These are phyloP conservation scores for Dentiscutata heterogama DNA, from an alignment of 371 early-diverging fungal genomes.

Conservation along the genomic window DNA sequence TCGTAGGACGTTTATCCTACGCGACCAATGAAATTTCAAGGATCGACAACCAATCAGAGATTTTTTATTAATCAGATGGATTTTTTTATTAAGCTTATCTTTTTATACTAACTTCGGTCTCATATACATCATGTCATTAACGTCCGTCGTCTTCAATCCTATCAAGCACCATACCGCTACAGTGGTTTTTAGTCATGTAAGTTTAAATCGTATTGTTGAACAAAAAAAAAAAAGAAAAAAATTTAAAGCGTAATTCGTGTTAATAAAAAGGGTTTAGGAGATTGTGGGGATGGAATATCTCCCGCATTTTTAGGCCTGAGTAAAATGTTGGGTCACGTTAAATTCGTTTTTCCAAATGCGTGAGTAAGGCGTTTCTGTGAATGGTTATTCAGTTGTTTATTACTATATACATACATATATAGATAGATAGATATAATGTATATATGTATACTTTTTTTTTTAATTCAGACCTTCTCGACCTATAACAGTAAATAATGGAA, in stretches of 20 bases:
- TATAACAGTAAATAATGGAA: conserved; percentile 87
- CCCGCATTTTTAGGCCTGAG: conserved; percentile 75
- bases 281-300: conserved; percentile 51
- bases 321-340: conserved; percentile 76
- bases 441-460: neutral
- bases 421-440: neutral
- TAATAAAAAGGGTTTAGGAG: conserved; percentile 45
- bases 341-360: conserved; percentile 91
- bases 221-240: conserved; percentile 54
- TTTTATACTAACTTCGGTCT: no score
- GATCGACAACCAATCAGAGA: no score
- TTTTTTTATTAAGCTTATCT: no score
- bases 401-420: neutral
- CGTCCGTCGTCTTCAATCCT: conserved; percentile 61
- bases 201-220: conserved; percentile 74
- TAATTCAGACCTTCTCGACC: conserved; percentile 70
- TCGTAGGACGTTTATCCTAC: no score
- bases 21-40: no score
- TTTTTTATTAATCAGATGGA: no score
- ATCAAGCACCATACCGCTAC: conserved; percentile 77
- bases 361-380: conserved; percentile 47
- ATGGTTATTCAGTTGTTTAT: neutral
- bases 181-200: conserved; percentile 75
- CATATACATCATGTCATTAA: conserved; percentile 44
- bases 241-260: conserved; percentile 16